Evolutionary conservation across 305 asterid species (phyloP).

Genomic region (Stenogyne calaminthoides): DNA sequence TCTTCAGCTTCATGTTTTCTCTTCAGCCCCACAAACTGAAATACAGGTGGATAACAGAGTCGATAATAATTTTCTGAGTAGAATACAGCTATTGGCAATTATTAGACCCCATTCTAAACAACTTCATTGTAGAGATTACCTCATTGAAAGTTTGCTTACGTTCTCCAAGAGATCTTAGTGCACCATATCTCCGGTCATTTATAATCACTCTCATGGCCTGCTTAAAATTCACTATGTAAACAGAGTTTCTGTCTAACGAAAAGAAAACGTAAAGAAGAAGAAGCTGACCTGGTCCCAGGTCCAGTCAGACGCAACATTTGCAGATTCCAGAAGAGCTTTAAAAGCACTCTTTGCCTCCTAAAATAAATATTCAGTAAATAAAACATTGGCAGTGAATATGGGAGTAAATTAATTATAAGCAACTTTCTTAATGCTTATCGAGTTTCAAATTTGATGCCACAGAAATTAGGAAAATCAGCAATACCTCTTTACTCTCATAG

Average conservation of each 20-base stretch:
- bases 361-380: constrained; percentile 24
- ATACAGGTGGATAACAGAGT: constrained; percentile 28
- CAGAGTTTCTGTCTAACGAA: constrained; percentile 25
- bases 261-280: constrained; percentile 24
- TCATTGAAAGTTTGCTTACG: constrained; percentile 87
- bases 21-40: constrained; percentile 78
- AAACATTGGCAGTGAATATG: neutral
- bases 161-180: constrained; percentile 79
- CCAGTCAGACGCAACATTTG: constrained; percentile 87
- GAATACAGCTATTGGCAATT: constrained; percentile 21
- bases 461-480: constrained; percentile 24
- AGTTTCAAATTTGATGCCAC: constrained; percentile 23
- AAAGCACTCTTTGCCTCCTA: constrained; percentile 90
- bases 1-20: constrained; percentile 89
- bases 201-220: constrained; percentile 93
- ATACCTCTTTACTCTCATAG: constrained; percentile 87
- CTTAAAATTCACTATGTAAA: constrained; percentile 28
- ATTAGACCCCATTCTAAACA: constrained; percentile 28
- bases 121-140: constrained; percentile 45
- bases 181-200: constrained; percentile 86
- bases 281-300: constrained; percentile 88
- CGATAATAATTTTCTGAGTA: constrained; percentile 25
- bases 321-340: constrained; percentile 69
- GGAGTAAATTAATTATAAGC: neutral
- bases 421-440: constrained; percentile 7